phyloP scores from a whole-genome alignment of 1,139 yeast genomes.

The Pichia sp. region DNA sequence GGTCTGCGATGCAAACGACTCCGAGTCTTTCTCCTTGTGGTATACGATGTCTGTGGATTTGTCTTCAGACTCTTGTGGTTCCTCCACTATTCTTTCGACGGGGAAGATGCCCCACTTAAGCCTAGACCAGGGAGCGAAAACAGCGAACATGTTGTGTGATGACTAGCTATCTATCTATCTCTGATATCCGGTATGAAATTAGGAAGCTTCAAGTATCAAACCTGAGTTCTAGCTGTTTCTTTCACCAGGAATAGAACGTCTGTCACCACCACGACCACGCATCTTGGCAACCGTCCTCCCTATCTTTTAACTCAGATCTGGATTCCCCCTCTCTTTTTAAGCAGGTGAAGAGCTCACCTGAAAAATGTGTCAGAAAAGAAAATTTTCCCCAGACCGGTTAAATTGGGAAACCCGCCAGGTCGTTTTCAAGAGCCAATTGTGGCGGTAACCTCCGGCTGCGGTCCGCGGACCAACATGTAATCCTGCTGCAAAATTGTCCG shows the following conservation, averaged over 20 bases:
- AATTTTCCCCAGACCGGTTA: not conserved
- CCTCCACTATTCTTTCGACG: slow-evolving; percentile 11
- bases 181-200: not conserved
- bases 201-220: not conserved
- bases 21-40: not conserved
- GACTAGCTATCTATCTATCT: too few species aligned
- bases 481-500: too few species aligned
- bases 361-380: not conserved
- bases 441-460: not conserved
- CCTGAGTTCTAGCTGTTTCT: too few species aligned
- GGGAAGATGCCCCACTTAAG: slow-evolving; percentile 17
- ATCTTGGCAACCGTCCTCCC: too few species aligned
- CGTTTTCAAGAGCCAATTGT: not conserved
- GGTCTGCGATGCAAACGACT: slow-evolving; percentile 26
- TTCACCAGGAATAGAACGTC: too few species aligned
- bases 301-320: not conserved
- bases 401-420: not conserved
- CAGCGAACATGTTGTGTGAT: slow-evolving; percentile 1
- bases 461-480: not conserved
- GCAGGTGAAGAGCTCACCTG: not conserved
- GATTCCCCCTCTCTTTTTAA: not conserved
- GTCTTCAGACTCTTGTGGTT: slow-evolving; percentile 27
- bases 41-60: not conserved
- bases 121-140: slow-evolving; percentile 7
- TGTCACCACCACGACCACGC: too few species aligned